Evolutionary conservation across 805 yeast genomes (phyloP).

Genomic region (Jamesozyma spencerorum): DNA sequence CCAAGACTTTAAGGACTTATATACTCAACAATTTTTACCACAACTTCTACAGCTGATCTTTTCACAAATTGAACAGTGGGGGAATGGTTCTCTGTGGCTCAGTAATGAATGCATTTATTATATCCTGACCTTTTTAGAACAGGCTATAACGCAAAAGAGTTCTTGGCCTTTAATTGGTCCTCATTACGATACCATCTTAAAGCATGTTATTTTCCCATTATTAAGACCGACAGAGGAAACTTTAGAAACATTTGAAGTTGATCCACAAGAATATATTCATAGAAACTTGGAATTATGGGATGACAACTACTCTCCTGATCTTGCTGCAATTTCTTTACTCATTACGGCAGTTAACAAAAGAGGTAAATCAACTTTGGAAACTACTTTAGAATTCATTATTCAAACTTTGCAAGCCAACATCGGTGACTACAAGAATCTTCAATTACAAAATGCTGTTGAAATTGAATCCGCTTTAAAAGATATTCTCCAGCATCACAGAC

Average conservation of each 20-base stretch:
- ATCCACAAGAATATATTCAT: conserved; percentile 83
- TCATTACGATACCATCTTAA: conserved; percentile 52
- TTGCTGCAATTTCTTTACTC: conserved; percentile 68
- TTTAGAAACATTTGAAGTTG: conserved; percentile 69
- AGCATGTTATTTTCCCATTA: conserved; percentile 68
- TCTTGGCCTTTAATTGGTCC: conserved; percentile 65
- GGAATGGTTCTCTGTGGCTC: conserved; percentile 56
- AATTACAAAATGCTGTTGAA: conserved; percentile 47
- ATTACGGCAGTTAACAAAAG: conserved; percentile 65
- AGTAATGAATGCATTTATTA: conserved; percentile 55
- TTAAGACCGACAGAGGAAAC: conserved; percentile 60
- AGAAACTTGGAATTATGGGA: conserved; percentile 55
- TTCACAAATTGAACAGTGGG: conserved; percentile 65
- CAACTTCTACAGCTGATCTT: conserved; percentile 58
- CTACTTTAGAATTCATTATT: conserved; percentile 53
- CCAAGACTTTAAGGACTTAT: conserved; percentile 49
- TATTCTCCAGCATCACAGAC: conserved; percentile 64
- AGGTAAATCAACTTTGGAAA: conserved; percentile 47
- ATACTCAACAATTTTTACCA: conserved; percentile 55
- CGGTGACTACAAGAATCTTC: conserved; percentile 18
- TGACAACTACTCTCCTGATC: conserved; percentile 60
- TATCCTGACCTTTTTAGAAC: conserved; percentile 54
- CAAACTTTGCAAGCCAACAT: conserved; percentile 32
- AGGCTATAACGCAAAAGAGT: conserved; percentile 45
- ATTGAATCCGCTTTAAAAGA: conserved; percentile 73